Evolutionary conservation across 805 yeast species (phyloP).

Genomic region (Torulaspora maleeae): DNA sequence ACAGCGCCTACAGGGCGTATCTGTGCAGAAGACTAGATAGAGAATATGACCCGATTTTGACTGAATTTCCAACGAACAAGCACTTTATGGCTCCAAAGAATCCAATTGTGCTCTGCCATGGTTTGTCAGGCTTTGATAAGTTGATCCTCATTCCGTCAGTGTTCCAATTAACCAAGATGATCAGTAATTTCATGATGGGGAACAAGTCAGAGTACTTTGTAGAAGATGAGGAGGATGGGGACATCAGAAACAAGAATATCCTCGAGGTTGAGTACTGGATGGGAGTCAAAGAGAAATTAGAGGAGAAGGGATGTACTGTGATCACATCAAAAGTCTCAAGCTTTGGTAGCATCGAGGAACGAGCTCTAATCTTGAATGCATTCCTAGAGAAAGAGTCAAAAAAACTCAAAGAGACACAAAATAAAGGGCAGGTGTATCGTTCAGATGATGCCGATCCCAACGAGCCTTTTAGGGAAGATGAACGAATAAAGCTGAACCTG

Average conservation of each 20-base stretch:
- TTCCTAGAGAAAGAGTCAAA: constrained; percentile 41
- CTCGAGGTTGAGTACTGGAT: constrained; percentile 66
- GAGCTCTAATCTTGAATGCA: constrained; percentile 56
- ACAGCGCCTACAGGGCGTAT: constrained; percentile 2
- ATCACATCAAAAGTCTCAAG: constrained; percentile 77
- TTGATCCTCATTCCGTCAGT: constrained; percentile 43
- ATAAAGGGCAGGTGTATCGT: constrained; percentile 27
- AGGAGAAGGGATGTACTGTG: constrained; percentile 59
- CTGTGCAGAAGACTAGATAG: not conserved
- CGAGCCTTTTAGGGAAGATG: constrained; percentile 13
- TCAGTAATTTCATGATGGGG: constrained; percentile 17
- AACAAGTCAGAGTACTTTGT: constrained; percentile 23
- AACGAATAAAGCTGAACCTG: constrained; percentile 56
- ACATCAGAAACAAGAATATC: constrained; percentile 34
- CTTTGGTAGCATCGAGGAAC: constrained; percentile 63
- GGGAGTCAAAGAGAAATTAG: constrained; percentile 64
- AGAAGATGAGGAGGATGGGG: constrained; percentile 18
- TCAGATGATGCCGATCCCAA: constrained; percentile 6
- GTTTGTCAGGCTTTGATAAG: constrained; percentile 76
- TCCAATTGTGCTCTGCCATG: constrained; percentile 83
- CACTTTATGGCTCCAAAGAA: constrained; percentile 55
- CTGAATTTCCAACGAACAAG: constrained; percentile 25
- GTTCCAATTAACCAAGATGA: constrained; percentile 27
- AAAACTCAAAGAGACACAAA: constrained; percentile 16
- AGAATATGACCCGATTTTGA: not conserved